Conservation (phyloP, 2,329 filamentous ascomycete genomes). For the Acrocalymma vagum region DNA sequence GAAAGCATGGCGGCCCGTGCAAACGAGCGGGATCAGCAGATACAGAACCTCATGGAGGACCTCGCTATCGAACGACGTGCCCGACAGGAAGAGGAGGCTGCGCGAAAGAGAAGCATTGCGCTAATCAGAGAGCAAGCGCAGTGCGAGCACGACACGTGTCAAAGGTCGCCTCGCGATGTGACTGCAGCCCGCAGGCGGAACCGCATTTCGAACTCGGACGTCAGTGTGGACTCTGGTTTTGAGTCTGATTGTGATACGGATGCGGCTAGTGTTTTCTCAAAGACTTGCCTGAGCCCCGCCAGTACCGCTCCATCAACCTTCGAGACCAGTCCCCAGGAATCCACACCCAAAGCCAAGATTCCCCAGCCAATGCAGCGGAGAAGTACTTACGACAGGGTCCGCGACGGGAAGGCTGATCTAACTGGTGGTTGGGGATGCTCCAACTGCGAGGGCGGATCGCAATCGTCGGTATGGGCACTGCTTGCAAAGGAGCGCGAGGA, state of each 20-base stretch:
- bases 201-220: conserved; percentile 43
- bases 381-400: conserved; percentile 50
- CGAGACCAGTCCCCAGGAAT: conserved; percentile 40
- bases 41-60: conserved; percentile 48
- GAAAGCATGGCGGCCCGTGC: conserved; percentile 66
- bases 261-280: conserved; percentile 50
- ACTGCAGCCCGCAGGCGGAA: conserved; percentile 41
- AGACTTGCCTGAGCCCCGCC: conserved; percentile 48
- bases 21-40: conserved; percentile 64
- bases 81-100: conserved; percentile 44
- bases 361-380: conserved; percentile 37
- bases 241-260: conserved; percentile 66
- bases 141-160: conserved; percentile 26
- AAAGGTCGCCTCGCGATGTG: conserved; percentile 23
- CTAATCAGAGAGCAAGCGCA: conserved; percentile 31
- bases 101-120: conserved; percentile 39
- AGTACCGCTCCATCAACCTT: conserved; percentile 44
- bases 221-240: conserved; percentile 65
- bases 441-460: conserved; percentile 47
- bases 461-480: conserved; percentile 60
- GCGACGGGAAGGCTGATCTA: conserved; percentile 47
- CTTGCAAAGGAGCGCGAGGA: conserved; percentile 63
- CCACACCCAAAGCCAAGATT: conserved; percentile 37
- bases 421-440: conserved; percentile 40
- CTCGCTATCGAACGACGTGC: conserved; percentile 43